Evolutionary conservation across 2,329 filamentous ascomycete species (phyloP).

Genomic region (Colletotrichum sp.): DNA sequence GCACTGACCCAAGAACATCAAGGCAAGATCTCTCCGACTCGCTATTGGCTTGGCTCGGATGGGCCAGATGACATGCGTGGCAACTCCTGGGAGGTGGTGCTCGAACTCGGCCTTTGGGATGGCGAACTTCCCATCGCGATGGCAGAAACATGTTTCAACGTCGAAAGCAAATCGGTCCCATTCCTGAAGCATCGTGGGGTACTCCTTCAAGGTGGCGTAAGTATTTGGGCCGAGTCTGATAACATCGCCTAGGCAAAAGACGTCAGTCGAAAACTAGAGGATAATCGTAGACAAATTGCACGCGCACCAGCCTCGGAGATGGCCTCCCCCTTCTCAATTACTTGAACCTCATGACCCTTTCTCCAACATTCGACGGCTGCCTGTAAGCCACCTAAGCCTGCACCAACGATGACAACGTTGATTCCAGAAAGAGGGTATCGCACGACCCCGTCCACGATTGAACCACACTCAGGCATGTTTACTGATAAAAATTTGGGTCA

Average conservation of each 20-base stretch:
- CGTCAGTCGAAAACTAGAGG: not conserved
- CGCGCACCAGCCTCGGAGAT: not conserved
- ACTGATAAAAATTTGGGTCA: not conserved
- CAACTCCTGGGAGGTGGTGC: not conserved
- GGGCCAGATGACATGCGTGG: not conserved
- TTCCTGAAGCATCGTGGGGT: not conserved
- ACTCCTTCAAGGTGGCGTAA: not conserved
- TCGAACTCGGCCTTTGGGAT: not conserved
- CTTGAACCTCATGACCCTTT: conserved; percentile 17
- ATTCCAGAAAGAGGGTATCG: not conserved
- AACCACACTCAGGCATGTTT: not conserved
- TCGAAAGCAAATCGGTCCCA: not conserved
- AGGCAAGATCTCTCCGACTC: not conserved
- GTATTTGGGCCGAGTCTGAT: not conserved
- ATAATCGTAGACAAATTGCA: not conserved
- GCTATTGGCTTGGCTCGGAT: not conserved
- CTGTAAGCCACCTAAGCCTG: conserved; percentile 15
- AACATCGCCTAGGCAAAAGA: not conserved
- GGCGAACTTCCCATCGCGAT: not conserved
- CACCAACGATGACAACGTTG: conserved; percentile 20
- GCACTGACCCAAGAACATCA: conserved; percentile 2
- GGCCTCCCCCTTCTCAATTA: conserved; percentile 10
- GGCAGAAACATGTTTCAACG: not conserved
- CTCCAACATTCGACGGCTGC: conserved; percentile 23
- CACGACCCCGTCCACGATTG: not conserved